phyloP scores from a whole-genome alignment of 1,139 yeast species.

The Scheffersomyces insectosa region DNA sequence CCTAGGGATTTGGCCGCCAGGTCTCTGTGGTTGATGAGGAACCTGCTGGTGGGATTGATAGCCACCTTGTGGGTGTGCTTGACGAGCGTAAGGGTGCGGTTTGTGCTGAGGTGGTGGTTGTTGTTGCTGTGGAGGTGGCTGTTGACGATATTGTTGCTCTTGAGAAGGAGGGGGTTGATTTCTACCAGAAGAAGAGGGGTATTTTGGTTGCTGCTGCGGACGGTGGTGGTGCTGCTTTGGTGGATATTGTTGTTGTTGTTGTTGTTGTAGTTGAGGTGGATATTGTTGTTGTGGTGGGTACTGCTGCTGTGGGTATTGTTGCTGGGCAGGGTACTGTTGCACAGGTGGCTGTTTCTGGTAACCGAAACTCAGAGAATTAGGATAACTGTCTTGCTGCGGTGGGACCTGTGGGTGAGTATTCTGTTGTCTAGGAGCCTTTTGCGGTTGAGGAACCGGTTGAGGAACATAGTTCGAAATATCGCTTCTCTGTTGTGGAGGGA shows the following conservation, averaged over 20 bases:
- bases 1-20: conserved; percentile 5
- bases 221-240: conserved; percentile 6
- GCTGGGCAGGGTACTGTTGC: conserved; percentile 5
- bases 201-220: conserved; percentile 7
- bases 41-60: conserved; percentile 6
- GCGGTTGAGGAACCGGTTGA: too few species aligned
- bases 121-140: conserved; percentile 10
- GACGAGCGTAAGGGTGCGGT: conserved; percentile 7
- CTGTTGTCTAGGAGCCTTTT: conserved; percentile 1
- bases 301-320: conserved; percentile 6
- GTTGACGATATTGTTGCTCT: conserved; percentile 17
- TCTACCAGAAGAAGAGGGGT: conserved; percentile 5
- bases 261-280: conserved; percentile 5
- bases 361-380: neutral
- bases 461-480: neutral
- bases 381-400: conserved; percentile 3
- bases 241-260: conserved; percentile 6
- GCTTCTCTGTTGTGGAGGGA: conserved; percentile 8
- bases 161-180: conserved; percentile 9
- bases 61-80: conserved; percentile 8
- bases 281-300: conserved; percentile 8
- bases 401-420: conserved; percentile 4
- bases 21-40: conserved; percentile 6
- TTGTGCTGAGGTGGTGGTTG: conserved; percentile 5
- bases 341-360: conserved; percentile 1